Evolutionary conservation across 176 grass and related monocot genomes (phyloP).

Genomic region (Raddia distichophylla): DNA sequence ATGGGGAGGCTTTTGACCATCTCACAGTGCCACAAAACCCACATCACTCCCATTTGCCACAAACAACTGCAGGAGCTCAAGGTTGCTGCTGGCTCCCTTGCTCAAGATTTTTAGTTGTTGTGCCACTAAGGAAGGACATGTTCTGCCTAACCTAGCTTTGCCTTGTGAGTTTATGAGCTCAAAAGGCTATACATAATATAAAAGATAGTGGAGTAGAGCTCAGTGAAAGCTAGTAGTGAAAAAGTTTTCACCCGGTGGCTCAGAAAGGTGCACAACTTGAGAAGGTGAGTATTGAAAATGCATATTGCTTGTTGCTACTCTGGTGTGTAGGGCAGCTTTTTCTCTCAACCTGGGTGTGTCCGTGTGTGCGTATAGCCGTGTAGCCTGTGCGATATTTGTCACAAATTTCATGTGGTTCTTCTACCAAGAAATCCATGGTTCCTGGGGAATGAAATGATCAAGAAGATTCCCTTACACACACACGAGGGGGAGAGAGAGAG

Average conservation of each 20-base stretch:
- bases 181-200: background rate
- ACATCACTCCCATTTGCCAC: conserved; percentile 9
- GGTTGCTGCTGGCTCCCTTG: background rate
- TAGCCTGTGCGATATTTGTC: background rate
- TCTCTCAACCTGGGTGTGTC: background rate
- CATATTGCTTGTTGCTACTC: conserved; percentile 33
- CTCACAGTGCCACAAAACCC: conserved; percentile 40
- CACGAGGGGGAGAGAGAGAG: background rate
- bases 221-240: conserved; percentile 8
- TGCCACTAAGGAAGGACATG: background rate
- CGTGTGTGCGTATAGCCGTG: background rate
- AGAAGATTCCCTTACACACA: conserved; percentile 35
- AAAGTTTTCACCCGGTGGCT: conserved; percentile 11
- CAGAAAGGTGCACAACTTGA: background rate
- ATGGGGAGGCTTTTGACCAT: conserved; percentile 49
- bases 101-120: background rate
- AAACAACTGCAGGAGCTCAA: background rate
- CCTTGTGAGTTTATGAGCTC: conserved; percentile 14
- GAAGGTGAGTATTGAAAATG: conserved; percentile 15
- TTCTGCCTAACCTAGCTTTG: background rate
- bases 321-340: conserved; percentile 34
- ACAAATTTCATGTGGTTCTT: conserved; percentile 30
- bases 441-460: conserved; percentile 44
- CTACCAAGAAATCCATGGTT: conserved; percentile 27
- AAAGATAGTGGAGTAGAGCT: background rate